Percentiles rank a stretch among this genome's conserved stretches.
phyloP scores from a whole-genome alignment of 805 yeast species.

The Nakazawaea populi region DNA sequence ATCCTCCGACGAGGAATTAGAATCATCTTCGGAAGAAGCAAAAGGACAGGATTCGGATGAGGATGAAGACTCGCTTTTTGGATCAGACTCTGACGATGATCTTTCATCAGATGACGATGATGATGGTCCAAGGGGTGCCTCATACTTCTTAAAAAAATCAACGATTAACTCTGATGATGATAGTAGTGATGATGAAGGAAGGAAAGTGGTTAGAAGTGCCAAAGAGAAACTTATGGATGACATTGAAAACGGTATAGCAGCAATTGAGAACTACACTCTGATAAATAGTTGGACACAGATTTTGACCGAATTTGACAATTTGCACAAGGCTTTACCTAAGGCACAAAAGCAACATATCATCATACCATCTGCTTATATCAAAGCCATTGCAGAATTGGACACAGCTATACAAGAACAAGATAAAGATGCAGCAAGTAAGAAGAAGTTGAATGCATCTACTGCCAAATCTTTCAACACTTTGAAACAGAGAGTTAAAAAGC shows the following conservation, averaged over 20 bases:
- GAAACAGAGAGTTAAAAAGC: slow-evolving; percentile 83
- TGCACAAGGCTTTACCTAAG: slow-evolving; percentile 59
- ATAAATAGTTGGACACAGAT: slow-evolving; percentile 77
- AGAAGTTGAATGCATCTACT: slow-evolving; percentile 75
- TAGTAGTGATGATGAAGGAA: slow-evolving; percentile 58
- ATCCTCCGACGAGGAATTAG: slow-evolving; percentile 53
- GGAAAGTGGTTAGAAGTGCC: slow-evolving; percentile 86
- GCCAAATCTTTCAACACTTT: slow-evolving; percentile 83
- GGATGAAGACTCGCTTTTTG: slow-evolving; percentile 37
- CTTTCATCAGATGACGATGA: slow-evolving; percentile 49
- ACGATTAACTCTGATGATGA: slow-evolving; percentile 35
- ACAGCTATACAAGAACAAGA: slow-evolving; percentile 51
- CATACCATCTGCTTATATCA: slow-evolving; percentile 68
- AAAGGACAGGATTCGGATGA: slow-evolving; percentile 29
- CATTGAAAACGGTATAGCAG: slow-evolving; percentile 58
- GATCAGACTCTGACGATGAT: slow-evolving; percentile 36
- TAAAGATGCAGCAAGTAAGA: slow-evolving; percentile 47
- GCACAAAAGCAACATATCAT: slow-evolving; percentile 71
- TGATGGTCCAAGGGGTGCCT: slow-evolving; percentile 38
- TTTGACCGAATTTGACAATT: slow-evolving; percentile 70
- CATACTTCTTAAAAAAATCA: slow-evolving; percentile 48
- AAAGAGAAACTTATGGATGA: slow-evolving; percentile 91
- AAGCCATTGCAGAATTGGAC: slow-evolving; percentile 66
- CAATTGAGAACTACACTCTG: slow-evolving; percentile 62
- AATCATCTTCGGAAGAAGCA: slow-evolving; percentile 33